A percentile compares a stretch with the other conserved stretches of the same genome.
Evolutionary conservation across 1,284 basidiomycete genomes (phyloP).

Genomic region (Fomitiporia mediterranea): DNA sequence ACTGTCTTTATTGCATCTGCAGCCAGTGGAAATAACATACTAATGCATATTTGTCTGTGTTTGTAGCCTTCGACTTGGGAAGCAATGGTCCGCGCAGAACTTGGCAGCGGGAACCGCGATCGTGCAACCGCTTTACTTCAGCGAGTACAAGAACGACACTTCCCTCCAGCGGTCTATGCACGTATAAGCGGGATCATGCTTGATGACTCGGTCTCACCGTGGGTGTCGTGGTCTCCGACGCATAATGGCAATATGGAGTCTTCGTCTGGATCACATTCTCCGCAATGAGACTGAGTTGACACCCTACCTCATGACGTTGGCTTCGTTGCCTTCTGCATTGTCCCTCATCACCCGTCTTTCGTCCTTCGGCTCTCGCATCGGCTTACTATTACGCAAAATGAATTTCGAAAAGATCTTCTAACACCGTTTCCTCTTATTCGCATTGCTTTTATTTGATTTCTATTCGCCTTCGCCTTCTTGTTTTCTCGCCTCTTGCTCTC

Average conservation of each 20-base stretch:
- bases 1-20: slow-evolving; percentile 19
- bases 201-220: slow-evolving; percentile 36
- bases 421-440: not conserved
- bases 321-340: not conserved
- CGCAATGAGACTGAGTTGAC: no score
- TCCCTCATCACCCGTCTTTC: not conserved
- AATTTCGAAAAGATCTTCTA: no score
- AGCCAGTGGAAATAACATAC: no score
- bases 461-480: not conserved
- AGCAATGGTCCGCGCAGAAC: slow-evolving; percentile 91
- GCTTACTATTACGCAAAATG: not conserved
- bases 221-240: slow-evolving; percentile 14
- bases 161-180: slow-evolving; percentile 66
- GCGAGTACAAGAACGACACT: slow-evolving; percentile 72
- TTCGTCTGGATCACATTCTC: not conserved
- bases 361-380: not conserved
- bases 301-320: not conserved
- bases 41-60: slow-evolving; percentile 3
- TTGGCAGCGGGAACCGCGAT: slow-evolving; percentile 71
- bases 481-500: not conserved
- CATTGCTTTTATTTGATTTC: not conserved
- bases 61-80: slow-evolving; percentile 84
- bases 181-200: slow-evolving; percentile 61
- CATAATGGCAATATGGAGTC: not conserved
- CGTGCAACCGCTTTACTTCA: slow-evolving; percentile 69